Base-by-base conservation (phyloP, 192 early-diverging fungal species). In the Backusella morwellensis region DNA sequence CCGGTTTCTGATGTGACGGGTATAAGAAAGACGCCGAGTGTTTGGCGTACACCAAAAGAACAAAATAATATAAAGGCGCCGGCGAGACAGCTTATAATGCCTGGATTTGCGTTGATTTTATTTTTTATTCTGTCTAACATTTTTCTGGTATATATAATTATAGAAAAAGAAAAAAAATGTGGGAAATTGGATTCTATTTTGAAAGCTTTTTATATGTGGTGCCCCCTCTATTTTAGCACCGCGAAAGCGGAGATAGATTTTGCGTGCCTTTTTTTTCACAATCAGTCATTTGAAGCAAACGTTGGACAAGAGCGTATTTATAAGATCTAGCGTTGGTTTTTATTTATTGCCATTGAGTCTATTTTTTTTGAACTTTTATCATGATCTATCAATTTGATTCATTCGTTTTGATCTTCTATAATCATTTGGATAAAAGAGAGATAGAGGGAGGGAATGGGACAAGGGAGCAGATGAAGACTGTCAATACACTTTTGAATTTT, bases 41-140 rank as follows among this genome's bases (percentile, higher is more conserved):
- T 70, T 72, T 83, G 82, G n/a, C 82, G 75, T 32, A 83, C 42
- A 35, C 82, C 82, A 42, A 80, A 80, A 6, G 75, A 77, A n/a
- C 56, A 26, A 50, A 78, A 83, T 15, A 83, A 52, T 11, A 80
- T 41, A 34, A 83, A 35, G 40, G 70, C 44, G n/a, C 78, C 81
- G 21, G 78, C 77, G 34, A 79, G 11, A 29, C 56, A 63, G 11
- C 23, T 63, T 4, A 29, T 29, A 0, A 29, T 21, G 9, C n/a
- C 21, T 21, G 54, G n/a, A 56, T 63, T 29, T 26, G 26, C 4
- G 21, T 63, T 63, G 56, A 63, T 26, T 63, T 63, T 63, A 26
- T 29, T 63, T n/a, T 63, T 63, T 63, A 70, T 40, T 41, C 21
- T 17, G 8, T 21, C 68, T 21, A 70, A 23, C 35, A 23, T 41